Evolutionary conservation across 2,329 filamentous ascomycete genomes (phyloP).

Genomic region (Ploettnerulaceae sp.): DNA sequence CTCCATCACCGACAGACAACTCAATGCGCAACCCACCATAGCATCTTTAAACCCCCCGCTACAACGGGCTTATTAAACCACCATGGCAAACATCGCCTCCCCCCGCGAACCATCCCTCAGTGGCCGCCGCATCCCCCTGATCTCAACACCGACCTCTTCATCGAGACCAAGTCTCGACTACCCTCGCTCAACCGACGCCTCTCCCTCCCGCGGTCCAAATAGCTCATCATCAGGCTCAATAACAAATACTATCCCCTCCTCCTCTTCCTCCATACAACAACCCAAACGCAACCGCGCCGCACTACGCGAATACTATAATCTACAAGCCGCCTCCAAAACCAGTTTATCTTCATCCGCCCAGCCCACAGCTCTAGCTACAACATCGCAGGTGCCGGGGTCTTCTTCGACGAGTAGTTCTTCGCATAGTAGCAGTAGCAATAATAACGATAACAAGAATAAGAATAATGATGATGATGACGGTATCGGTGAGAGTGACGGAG

Average conservation of each 20-base stretch:
- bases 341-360: slow-evolving; percentile 15
- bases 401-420: too few species aligned
- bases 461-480: neutral
- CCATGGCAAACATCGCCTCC: slow-evolving; percentile 61
- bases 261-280: slow-evolving; percentile 9
- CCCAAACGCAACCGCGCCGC: slow-evolving; percentile 65
- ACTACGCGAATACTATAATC: slow-evolving; percentile 90
- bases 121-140: slow-evolving; percentile 51
- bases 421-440: too few species aligned
- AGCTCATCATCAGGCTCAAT: slow-evolving; percentile 23
- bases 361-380: slow-evolving; percentile 13
- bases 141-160: slow-evolving; percentile 67
- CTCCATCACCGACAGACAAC: neutral
- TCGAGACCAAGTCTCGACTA: slow-evolving; percentile 68
- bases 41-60: neutral
- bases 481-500: slow-evolving; percentile 34
- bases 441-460: slow-evolving; percentile 35
- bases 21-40: neutral
- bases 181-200: slow-evolving; percentile 54
- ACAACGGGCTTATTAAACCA: neutral
- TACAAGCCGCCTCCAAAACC: slow-evolving; percentile 42
- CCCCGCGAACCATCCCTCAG: slow-evolving; percentile 55
- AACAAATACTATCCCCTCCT: slow-evolving; percentile 10
- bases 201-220: slow-evolving; percentile 40
- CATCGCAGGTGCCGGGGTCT: too few species aligned